Percentiles rank a stretch among this genome's conserved stretches.
phyloP scores from a whole-genome alignment of 208 protist genomes.

The Giardia muris region DNA sequence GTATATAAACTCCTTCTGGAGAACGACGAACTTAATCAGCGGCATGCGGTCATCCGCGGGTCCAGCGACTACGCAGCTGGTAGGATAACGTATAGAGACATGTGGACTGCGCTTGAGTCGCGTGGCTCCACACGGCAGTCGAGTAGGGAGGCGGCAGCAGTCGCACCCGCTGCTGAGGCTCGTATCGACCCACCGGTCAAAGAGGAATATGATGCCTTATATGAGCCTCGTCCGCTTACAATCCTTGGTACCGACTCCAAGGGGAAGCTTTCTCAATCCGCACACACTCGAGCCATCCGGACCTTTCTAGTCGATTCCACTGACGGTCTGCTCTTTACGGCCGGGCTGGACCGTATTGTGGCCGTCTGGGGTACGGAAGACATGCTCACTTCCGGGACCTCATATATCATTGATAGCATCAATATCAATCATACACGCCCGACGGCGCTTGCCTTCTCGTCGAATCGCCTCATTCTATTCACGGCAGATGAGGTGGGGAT shows the following conservation, averaged over 20 bases:
- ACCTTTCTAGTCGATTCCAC: background rate
- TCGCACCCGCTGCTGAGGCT: background rate
- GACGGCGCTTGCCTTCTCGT: background rate
- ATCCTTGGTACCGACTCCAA: background rate
- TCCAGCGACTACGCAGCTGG: background rate
- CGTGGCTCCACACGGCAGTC: background rate
- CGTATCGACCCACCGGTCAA: background rate
- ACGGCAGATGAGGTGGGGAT: background rate
- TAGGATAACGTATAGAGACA: too few species aligned
- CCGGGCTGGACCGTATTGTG: background rate
- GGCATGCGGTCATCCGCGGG: background rate
- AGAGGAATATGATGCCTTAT: background rate
- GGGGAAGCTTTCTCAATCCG: background rate
- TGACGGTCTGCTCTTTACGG: background rate
- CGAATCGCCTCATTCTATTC: background rate
- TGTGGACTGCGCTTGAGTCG: too few species aligned
- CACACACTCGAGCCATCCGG: background rate
- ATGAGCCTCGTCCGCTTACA: background rate
- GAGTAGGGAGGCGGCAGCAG: background rate
- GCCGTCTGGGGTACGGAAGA: too few species aligned
- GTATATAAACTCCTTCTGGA: background rate
- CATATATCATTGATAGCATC: background rate
- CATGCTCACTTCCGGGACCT: too few species aligned
- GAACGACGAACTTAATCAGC: background rate
- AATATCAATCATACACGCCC: background rate